Conservation (phyloP, 805 yeast species). For the Saturnispora kantuleensis region DNA sequence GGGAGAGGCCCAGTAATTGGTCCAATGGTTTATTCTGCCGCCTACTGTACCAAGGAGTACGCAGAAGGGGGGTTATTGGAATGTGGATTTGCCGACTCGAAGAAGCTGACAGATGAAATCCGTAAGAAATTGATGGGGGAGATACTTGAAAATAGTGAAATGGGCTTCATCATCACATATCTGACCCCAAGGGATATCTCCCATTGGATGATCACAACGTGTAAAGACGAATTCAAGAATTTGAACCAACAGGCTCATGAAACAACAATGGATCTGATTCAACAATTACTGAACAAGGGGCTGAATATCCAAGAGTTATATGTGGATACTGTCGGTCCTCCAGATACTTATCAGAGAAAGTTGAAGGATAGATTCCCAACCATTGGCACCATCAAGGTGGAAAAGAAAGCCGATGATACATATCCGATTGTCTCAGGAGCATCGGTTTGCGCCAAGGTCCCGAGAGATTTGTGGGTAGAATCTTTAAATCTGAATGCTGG, state of each 20-base stretch:
- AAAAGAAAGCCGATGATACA: constrained; percentile 90
- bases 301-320: constrained; percentile 49
- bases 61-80: constrained; percentile 35
- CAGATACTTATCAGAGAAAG: constrained; percentile 70
- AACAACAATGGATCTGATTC: constrained; percentile 74
- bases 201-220: constrained; percentile 73
- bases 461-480: constrained; percentile 50
- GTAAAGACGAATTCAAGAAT: constrained; percentile 39
- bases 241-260: constrained; percentile 96
- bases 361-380: constrained; percentile 59
- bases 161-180: constrained; percentile 84
- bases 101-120: constrained; percentile 64
- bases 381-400: constrained; percentile 52
- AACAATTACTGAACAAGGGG: constrained; percentile 41
- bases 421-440: constrained; percentile 93
- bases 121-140: constrained; percentile 52
- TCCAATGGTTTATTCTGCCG: constrained; percentile 92
- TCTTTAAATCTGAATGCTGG: constrained; percentile 41
- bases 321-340: constrained; percentile 97
- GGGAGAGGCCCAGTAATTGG: constrained; percentile 98
- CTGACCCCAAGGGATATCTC: constrained; percentile 84
- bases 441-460: constrained; percentile 91
- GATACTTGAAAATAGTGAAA: constrained; percentile 43
- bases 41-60: constrained; percentile 58
- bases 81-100: constrained; percentile 90